These are phyloP conservation scores for Evernia prunastri DNA, from an alignment of 495 filamentous ascomycete species.

Conservation along the genomic window DNA sequence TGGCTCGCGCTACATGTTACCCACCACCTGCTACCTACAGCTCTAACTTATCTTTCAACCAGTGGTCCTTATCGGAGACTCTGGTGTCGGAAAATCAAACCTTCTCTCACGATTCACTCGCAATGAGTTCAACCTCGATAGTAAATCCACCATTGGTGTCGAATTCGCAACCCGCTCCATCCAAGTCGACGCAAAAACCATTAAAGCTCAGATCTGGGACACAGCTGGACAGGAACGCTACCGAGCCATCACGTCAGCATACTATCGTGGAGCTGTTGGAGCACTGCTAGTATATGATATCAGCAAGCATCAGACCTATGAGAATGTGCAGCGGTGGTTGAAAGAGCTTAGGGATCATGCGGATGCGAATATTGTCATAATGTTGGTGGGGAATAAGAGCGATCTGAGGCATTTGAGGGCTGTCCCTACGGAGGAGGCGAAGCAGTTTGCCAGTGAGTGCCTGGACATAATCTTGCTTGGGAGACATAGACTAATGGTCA, in stretches of 20 bases:
- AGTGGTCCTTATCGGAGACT: constrained; percentile 99
- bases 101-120: constrained; percentile 98
- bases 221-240: constrained; percentile 98
- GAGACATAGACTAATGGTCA: constrained; percentile 16
- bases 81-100: constrained; percentile 99
- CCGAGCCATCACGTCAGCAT: constrained; percentile 96
- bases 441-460: constrained; percentile 88
- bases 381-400: constrained; percentile 99
- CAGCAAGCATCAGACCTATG: constrained; percentile 98
- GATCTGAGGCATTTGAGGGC: constrained; percentile 98
- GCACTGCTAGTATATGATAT: constrained; percentile 99
- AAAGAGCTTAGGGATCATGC: constrained; percentile 98
- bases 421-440: constrained; percentile 97
- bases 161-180: constrained; percentile 98
- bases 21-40: constrained; percentile 4
- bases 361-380: constrained; percentile 99
- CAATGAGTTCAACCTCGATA: constrained; percentile 99
- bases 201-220: constrained; percentile 99
- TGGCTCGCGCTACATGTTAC: constrained; percentile 22
- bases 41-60: constrained; percentile 24
- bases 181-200: constrained; percentile 98
- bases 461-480: background rate
- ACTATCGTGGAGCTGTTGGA: constrained; percentile 96
- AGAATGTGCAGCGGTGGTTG: constrained; percentile 98
- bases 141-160: constrained; percentile 99